Evolutionary conservation across 257 asterid genomes (phyloP).

Genomic region (Salvia hispanica): DNA sequence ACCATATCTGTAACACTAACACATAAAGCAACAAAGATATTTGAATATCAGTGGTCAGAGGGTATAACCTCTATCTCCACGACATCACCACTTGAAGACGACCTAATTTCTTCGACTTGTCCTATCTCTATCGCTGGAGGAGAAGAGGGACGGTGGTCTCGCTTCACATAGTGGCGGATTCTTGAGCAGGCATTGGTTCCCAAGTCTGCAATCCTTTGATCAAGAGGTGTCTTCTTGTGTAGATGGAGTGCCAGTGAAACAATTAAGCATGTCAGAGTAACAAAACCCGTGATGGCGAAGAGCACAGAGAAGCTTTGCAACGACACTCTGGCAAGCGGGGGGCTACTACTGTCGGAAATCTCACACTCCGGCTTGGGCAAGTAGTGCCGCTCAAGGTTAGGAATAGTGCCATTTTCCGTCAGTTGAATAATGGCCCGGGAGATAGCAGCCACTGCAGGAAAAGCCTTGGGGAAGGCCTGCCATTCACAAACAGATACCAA

Average conservation of each 20-base stretch:
- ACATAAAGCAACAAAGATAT: not conserved
- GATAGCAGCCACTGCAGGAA: slow-evolving; percentile 42
- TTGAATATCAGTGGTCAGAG: not conserved
- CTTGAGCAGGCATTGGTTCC: slow-evolving; percentile 6
- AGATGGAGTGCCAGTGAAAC: slow-evolving; percentile 29
- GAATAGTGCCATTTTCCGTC: slow-evolving; percentile 34
- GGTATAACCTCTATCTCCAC: not conserved
- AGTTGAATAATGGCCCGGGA: slow-evolving; percentile 42
- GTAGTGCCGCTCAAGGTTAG: slow-evolving; percentile 24
- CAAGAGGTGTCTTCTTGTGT: slow-evolving; percentile 22
- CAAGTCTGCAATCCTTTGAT: slow-evolving; percentile 26
- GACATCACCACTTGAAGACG: not conserved
- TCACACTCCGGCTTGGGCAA: slow-evolving; percentile 11
- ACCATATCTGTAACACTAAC: not conserved
- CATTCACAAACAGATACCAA: not conserved
- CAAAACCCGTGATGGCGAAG: slow-evolving; percentile 41
- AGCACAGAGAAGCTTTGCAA: slow-evolving; percentile 38
- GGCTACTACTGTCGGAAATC: slow-evolving; percentile 8
- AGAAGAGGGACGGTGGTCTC: slow-evolving; percentile 4
- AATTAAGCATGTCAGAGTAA: slow-evolving; percentile 38
- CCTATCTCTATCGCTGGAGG: not conserved
- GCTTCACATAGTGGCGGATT: slow-evolving; percentile 13
- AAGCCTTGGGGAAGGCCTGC: slow-evolving; percentile 48
- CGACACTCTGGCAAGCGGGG: slow-evolving; percentile 28
- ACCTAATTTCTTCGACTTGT: slow-evolving; percentile 20